Conservation (phyloP, 2,329 filamentous ascomycete species). For the Penicillium sp. region DNA sequence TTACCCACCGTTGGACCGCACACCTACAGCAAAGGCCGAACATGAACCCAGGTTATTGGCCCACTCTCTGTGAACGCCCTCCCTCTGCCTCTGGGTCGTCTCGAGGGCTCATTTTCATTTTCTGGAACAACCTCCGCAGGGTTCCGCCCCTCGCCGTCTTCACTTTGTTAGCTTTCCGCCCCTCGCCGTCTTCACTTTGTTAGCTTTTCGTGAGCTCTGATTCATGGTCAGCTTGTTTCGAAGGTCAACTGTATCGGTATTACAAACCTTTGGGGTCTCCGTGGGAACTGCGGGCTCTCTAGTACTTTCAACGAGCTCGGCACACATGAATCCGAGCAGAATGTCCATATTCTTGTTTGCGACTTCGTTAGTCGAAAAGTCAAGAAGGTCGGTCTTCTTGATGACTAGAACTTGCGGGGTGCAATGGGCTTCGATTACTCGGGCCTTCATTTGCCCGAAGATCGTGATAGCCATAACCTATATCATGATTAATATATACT, state of each 20-base stretch:
- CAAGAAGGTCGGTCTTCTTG: background rate
- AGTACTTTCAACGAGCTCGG: background rate
- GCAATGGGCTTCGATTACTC: background rate
- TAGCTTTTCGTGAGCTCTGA: background rate
- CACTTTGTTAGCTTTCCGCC: background rate
- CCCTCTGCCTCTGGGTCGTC: background rate
- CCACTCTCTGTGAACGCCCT: background rate
- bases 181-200: background rate
- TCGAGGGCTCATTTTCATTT: background rate
- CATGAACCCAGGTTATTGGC: background rate
- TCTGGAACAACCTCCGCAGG: background rate
- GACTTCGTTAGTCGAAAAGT: background rate
- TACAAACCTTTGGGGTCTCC: background rate
- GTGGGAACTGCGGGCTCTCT: background rate
- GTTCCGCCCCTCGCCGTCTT: background rate
- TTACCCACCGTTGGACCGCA: too few relatives aligned
- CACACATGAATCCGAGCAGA: background rate
- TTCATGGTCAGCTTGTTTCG: background rate
- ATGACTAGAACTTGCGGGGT: background rate
- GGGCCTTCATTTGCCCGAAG: background rate
- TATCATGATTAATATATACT: background rate
- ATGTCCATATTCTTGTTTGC: background rate
- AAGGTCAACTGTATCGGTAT: too few relatives aligned
- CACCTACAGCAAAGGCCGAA: too few relatives aligned
- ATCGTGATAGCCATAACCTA: background rate